Evolutionary conservation across 2,329 filamentous ascomycete genomes (phyloP), one percentile per base, ranked within the genome.

Genomic region (Botryotinia convoluta): DNA sequence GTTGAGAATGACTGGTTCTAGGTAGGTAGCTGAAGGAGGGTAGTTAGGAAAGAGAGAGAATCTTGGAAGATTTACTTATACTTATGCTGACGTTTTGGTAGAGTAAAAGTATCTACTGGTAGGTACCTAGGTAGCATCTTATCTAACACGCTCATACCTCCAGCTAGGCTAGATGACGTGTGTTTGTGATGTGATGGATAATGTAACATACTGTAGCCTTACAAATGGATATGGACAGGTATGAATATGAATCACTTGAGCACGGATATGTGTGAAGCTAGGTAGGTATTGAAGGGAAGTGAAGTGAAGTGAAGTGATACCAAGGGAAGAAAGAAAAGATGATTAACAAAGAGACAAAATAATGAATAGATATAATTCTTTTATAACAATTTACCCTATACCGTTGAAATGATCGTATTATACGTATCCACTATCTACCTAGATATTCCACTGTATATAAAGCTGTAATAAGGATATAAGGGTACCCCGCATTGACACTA

Each of bases 401-500:
- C 57, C 10, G 2, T 37, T 14, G 32, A 37, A 7, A 61, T 37
- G 22, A n/a, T 32, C 3, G 26, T 62, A n/a, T 42, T 26, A 35
- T 37, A 14, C 20, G 32, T 1, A 22, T 35, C 22, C 22, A 59
- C 29, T 2, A 26, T 22, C 18, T 20, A 8, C 44, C 12, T 8
- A 4, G n/a, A n/a, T n/a, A n/a, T n/a, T n/a, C n/a, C n/a, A n/a
- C n/a, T n/a, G n/a, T 51, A n/a, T n/a, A n/a, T 26, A 26, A 51
- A n/a, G 29, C 29, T 35, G 26, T 32, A 29, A 20, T 44, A n/a
- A 20, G 48, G 48, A 51, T 51, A 63, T 63, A 64, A 64, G 39
- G 62, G 45, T 54, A 65, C 62, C 62, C 62, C 62, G 62, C 62
- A 65, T 65, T 48, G 20, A 35, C 62, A 22, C 63, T 65, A 65